Evolutionary conservation across 345 rosid genomes (phyloP), one percentile per base, ranked within the genome.

Genomic region (Linum usitatissimum): DNA sequence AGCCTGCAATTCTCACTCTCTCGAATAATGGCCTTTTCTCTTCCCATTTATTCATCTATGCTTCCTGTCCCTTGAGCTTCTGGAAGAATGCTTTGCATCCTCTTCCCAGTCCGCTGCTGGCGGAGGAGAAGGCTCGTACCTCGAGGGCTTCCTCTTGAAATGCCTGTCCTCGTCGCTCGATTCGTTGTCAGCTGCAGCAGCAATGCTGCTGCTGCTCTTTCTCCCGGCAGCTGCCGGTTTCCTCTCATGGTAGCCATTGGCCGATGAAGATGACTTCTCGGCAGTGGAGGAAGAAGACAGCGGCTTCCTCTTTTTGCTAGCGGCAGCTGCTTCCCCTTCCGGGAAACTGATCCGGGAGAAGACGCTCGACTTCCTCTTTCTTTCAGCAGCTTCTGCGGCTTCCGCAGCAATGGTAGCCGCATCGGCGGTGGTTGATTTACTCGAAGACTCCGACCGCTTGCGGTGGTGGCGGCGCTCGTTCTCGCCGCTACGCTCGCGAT

Each of bases 321-420:
- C 36, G 1, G 28, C 28, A 3, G 38, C 38, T 0, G 67, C 49
- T 67, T 84, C 96, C 66, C 61, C 84, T 61, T 80, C 98, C 0
- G 96, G 95, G 55, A 80, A 89, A 74, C 98, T 84, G 51, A 92
- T 89, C 68, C 96, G 88, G 55, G 96, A 88, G 83, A 92, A 89
- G n/a, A 92, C 98, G 9, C 96, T 92, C 0, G 77, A 67, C 70
- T 92, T 92, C 0, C 67, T 72, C 70, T 79, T 81, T 21, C 78
- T 72, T 0, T 78, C 86, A 2, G 67, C 64, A 1, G 81, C 73
- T 0, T 78, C 76, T 0, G 73, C 23, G 3, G 76, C 77, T 0
- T 78, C 55, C 0, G 75, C 66, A 0, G 28, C 28, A 23, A 23
- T 23, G 28, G 28, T 2, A 23, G 63, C 21, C 12, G 73, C 23